These are phyloP conservation scores for Micractinium conductrix DNA, from an alignment of 139 green algal species.

Conservation along the genomic window DNA sequence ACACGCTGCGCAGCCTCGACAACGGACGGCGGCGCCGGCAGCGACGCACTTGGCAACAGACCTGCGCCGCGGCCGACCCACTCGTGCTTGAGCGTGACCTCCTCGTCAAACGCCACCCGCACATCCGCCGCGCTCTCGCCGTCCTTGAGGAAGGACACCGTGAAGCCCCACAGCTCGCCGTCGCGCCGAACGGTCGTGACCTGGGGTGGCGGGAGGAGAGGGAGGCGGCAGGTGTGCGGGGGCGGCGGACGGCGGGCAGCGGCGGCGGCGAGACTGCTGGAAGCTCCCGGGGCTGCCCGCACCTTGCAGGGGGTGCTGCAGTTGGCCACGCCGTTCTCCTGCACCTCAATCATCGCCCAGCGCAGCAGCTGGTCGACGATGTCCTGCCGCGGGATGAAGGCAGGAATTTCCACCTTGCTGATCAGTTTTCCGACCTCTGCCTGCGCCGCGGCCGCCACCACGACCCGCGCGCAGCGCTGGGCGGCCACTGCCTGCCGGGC, in stretches of 20 bases:
- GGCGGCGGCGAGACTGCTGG: background rate
- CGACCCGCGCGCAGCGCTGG: background rate
- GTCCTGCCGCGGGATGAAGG: conserved; percentile 85
- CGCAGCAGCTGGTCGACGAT: conserved; percentile 84
- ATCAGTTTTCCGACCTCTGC: conserved; percentile 66
- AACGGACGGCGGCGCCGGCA: too few relatives aligned
- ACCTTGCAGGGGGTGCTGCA: conserved; percentile 62
- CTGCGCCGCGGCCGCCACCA: background rate
- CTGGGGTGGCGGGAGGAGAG: background rate
- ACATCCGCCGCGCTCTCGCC: conserved; percentile 66
- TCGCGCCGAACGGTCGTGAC: conserved; percentile 37
- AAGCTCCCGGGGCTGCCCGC: background rate
- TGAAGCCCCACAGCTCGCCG: conserved; percentile 69
- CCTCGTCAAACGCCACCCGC: conserved; percentile 75
- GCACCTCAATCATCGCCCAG: conserved; percentile 74
- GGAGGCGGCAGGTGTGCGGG: background rate
- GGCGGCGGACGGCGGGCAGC: background rate
- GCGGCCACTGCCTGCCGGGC: too few relatives aligned
- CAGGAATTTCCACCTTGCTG: conserved; percentile 77
- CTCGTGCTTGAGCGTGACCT: conserved; percentile 70
- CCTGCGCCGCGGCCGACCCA: conserved; percentile 74
- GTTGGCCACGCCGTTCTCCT: conserved; percentile 74
- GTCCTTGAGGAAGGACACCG: conserved; percentile 75
- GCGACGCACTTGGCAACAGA: conserved; percentile 37
- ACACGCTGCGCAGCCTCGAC: too few relatives aligned